Conservation (phyloP, 805 yeast genomes). For the Kodamaea laetipori region DNA sequence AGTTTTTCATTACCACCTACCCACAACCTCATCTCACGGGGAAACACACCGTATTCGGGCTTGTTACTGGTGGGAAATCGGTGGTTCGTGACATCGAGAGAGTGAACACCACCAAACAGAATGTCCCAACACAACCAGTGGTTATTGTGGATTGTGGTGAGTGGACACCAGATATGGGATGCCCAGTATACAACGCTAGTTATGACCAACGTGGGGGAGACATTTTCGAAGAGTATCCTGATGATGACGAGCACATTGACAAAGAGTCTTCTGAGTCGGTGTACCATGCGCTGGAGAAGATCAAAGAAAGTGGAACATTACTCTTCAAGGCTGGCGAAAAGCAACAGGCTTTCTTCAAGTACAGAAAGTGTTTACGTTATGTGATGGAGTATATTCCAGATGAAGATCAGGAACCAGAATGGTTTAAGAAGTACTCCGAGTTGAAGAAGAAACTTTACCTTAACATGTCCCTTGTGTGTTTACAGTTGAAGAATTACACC, state of each 20-base stretch:
- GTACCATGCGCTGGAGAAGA: constrained; percentile 50
- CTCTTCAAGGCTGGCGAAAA: constrained; percentile 56
- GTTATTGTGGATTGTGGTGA: constrained; percentile 59
- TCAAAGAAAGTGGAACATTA: constrained; percentile 68
- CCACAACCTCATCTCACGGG: constrained; percentile 75
- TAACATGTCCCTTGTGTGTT: constrained; percentile 59
- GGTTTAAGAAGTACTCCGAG: constrained; percentile 50
- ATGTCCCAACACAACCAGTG: constrained; percentile 46
- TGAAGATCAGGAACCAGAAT: constrained; percentile 57
- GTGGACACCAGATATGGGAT: constrained; percentile 54
- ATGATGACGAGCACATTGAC: constrained; percentile 62
- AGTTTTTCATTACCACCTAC: constrained; percentile 70
- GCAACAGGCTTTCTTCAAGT: constrained; percentile 60
- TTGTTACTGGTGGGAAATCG: constrained; percentile 65
- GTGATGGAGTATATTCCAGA: constrained; percentile 75
- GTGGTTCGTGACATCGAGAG: constrained; percentile 68
- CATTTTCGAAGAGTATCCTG: constrained; percentile 74
- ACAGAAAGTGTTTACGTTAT: constrained; percentile 65
- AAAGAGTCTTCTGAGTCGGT: constrained; percentile 58
- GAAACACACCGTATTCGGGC: constrained; percentile 78
- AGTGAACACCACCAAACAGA: constrained; percentile 40
- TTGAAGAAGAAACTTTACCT: constrained; percentile 55
- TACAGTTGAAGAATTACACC: constrained; percentile 52
- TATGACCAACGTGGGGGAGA: constrained; percentile 67
- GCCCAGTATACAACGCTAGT: constrained; percentile 67